A percentile compares a stretch with the other conserved stretches of the same genome.
These are phyloP conservation scores for Penicillium bovifimosum DNA, from an alignment of 495 filamentous ascomycete species.

Conservation along the genomic window DNA sequence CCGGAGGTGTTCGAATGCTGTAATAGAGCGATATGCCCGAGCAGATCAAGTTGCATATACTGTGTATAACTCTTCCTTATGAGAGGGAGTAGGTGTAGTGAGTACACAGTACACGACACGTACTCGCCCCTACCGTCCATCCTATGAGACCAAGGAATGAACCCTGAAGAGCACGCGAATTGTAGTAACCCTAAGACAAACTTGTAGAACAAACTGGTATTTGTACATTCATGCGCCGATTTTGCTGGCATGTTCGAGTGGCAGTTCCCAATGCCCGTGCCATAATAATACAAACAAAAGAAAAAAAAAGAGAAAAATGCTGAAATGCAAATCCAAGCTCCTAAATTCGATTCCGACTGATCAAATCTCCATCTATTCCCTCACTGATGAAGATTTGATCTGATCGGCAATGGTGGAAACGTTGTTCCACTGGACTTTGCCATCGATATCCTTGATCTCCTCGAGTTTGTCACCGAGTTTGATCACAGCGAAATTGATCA, in stretches of 20 bases:
- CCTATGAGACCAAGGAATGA: background rate
- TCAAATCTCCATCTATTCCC: background rate
- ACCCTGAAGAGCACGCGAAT: background rate
- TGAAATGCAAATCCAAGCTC: conserved; percentile 11
- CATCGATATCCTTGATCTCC: conserved; percentile 57
- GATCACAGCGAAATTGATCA: conserved; percentile 80
- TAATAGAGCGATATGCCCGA: too few species aligned
- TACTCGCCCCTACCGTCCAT: too few species aligned
- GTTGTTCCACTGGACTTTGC: conserved; percentile 56
- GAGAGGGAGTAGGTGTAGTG: too few species aligned
- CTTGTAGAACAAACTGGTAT: conserved; percentile 21
- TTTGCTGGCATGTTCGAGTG: conserved; percentile 30
- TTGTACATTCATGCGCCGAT: conserved; percentile 37
- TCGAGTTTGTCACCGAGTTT: conserved; percentile 78
- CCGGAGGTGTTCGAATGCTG: background rate
- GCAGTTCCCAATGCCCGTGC: conserved; percentile 28
- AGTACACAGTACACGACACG: too few species aligned
- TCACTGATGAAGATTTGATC: conserved; percentile 14
- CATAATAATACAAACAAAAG: conserved; percentile 31
- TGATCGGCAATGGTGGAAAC: conserved; percentile 25
- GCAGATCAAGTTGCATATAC: too few species aligned
- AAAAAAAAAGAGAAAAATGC: conserved; percentile 12
- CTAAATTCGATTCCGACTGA: conserved; percentile 7
- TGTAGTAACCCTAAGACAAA: background rate
- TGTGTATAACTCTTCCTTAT: too few species aligned